These are phyloP conservation scores for Alternaria ethzedia DNA, from an alignment of 2,329 filamentous ascomycete species.

Conservation along the genomic window DNA sequence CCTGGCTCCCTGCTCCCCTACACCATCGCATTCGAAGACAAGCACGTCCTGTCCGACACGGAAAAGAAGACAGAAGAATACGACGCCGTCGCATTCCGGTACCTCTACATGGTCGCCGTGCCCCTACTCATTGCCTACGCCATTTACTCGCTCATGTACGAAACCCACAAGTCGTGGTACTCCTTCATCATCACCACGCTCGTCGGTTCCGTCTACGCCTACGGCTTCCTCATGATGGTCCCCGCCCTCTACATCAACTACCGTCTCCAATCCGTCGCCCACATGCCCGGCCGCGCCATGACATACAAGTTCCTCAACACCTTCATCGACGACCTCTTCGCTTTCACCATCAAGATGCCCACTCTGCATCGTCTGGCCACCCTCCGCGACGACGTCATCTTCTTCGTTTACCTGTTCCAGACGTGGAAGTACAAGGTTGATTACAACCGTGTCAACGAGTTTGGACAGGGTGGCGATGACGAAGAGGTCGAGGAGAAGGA, in stretches of 20 bases:
- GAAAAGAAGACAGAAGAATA: conserved; percentile 99
- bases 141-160: conserved; percentile 87
- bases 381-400: conserved; percentile 93
- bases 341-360: conserved; percentile 99
- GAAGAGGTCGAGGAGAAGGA: conserved; percentile 63
- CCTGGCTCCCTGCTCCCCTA: conserved; percentile 78
- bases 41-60: conserved; percentile 92
- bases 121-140: conserved; percentile 90
- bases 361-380: conserved; percentile 90
- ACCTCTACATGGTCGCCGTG: conserved; percentile 91
- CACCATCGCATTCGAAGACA: conserved; percentile 87
- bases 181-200: conserved; percentile 94
- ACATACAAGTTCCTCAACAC: conserved; percentile 99
- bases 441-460: conserved; percentile 93
- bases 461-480: conserved; percentile 97
- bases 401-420: conserved; percentile 98
- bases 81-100: conserved; percentile 96
- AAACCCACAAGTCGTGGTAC: conserved; percentile 97
- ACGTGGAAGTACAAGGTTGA: conserved; percentile 91
- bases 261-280: conserved; percentile 85
- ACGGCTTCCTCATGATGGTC: conserved; percentile 99
- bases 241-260: conserved; percentile 99
- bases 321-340: conserved; percentile 98
- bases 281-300: conserved; percentile 97
- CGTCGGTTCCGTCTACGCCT: conserved; percentile 95